Base-by-base conservation (phyloP, 2,329 filamentous ascomycete genomes). In the Shiraia sp. region DNA sequence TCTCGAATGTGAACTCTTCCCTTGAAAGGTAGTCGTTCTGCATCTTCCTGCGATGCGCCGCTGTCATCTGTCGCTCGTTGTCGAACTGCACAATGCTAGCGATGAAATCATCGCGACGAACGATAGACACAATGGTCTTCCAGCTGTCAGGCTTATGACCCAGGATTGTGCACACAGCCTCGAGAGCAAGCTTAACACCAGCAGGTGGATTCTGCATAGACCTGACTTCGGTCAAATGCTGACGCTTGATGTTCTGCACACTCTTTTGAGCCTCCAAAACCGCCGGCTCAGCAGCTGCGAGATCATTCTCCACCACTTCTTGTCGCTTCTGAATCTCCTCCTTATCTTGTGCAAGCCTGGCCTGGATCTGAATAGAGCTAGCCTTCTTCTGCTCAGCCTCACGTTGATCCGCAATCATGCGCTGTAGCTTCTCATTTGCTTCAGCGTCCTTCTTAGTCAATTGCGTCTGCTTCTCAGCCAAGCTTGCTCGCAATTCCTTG, bases 171-270 rank as follows among this genome's bases (percentile, higher is more conserved):
- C 93, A 97, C 5, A 99, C 95, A n/a, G 93, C 89, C 66, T 97
- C 92, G 43, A 99, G 79, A 2, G 93, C 90, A 57, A 97, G 82
- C 63, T 90, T 86, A 57, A 99, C 95, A 77, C 90, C 90, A 55
- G 84, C 79, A 7, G 93, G 93, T 6, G 93, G 93, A 60, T 90
- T 95, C 54, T 85, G 84, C 93, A 99, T 97, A 53, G 92, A 96
- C 65, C 93, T 85, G 36, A 99, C 92, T 83, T 99, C 93, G 10
- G 91, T 96, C 53, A 99, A 79, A 70, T 99, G 93, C 68, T 96
- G 90, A 65, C 88, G 85, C 77, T 97, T 99, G 76, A 99, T 99
- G 76, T 95, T 96, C 75, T 88, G 93, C 70, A 99, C 95, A 72
- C 91, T 96, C 68, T 90, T 89, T 75, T 93, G 89, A 34, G 93